These are phyloP conservation scores for Triticum aestivum DNA, from an alignment of 176 grass and related monocot species.

Conservation along the genomic window DNA sequence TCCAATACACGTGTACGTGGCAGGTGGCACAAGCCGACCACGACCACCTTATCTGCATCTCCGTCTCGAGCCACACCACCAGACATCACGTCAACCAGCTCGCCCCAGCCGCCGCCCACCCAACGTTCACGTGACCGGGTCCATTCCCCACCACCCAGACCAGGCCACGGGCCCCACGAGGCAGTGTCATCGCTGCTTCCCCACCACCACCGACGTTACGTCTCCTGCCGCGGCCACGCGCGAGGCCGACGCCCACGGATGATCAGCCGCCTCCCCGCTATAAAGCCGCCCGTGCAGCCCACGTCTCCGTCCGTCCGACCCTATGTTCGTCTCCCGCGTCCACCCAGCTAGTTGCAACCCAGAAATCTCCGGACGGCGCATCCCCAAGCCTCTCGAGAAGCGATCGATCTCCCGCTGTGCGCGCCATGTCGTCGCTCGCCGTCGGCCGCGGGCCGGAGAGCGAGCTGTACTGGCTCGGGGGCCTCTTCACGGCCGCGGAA, in stretches of 20 bases:
- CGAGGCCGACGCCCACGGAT: no score
- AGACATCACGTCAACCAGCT: no score
- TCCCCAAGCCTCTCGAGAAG: background rate
- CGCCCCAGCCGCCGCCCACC: no score
- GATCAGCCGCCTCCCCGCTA: background rate
- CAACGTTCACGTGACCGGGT: no score
- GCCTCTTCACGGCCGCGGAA: constrained; percentile 53
- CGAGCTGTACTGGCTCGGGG: background rate
- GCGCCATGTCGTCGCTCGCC: background rate
- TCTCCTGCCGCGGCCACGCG: no score
- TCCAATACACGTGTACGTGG: no score
- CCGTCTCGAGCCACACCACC: no score
- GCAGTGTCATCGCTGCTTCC: background rate
- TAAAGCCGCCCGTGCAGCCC: background rate
- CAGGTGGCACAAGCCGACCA: no score
- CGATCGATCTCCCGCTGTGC: background rate
- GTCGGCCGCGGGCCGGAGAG: background rate
- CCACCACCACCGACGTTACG: no score
- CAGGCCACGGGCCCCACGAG: background rate
- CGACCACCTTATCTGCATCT: no score
- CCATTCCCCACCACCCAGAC: background rate
- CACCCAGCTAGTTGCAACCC: background rate
- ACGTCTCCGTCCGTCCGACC: background rate
- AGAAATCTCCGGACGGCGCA: background rate
- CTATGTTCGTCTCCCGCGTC: background rate